These are phyloP conservation scores for Penicillium desertorum DNA, from an alignment of 495 filamentous ascomycete genomes.

Conservation along the genomic window DNA sequence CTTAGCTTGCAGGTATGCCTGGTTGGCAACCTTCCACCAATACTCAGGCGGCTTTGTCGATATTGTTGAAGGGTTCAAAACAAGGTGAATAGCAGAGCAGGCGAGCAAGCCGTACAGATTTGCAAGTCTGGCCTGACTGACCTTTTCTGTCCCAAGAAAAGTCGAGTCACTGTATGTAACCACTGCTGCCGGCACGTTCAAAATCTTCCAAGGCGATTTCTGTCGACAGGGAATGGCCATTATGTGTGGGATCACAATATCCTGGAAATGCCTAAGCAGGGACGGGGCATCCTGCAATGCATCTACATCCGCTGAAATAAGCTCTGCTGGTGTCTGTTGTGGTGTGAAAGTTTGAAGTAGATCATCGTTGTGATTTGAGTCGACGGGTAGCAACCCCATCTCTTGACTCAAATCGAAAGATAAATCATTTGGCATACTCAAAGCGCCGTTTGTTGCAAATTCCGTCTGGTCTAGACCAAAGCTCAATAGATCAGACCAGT, in stretches of 20 bases:
- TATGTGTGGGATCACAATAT: conserved; percentile 33
- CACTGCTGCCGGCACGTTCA: conserved; percentile 35
- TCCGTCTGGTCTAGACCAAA: conserved; percentile 29
- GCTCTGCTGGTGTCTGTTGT: conserved; percentile 16
- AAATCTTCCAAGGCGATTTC: conserved; percentile 37
- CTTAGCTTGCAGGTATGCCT: conserved; percentile 32
- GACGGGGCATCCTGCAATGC: conserved; percentile 28
- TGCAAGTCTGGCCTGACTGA: conserved; percentile 35
- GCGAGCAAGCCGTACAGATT: conserved; percentile 36
- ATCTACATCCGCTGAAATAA: conserved; percentile 12
- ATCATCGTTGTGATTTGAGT: conserved; percentile 7
- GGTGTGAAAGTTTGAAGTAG: conserved; percentile 8
- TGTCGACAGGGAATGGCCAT: conserved; percentile 34
- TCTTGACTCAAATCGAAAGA: conserved; percentile 19
- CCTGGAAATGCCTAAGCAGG: conserved; percentile 35
- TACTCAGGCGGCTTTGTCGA: conserved; percentile 20
- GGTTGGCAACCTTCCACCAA: conserved; percentile 28
- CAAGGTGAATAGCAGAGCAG: conserved; percentile 32
- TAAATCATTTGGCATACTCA: conserved; percentile 23
- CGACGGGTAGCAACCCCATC: conserved; percentile 4
- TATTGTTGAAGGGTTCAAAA: conserved; percentile 17
- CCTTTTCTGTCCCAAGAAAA: conserved; percentile 28
- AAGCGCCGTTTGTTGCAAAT: conserved; percentile 15
- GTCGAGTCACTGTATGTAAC: conserved; percentile 35
- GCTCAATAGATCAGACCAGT: conserved; percentile 37